A percentile compares a stretch with the other conserved stretches of the same genome.
These are phyloP conservation scores for Lachnellula occidentalis DNA, from an alignment of 2,329 filamentous ascomycete species.

Conservation along the genomic window DNA sequence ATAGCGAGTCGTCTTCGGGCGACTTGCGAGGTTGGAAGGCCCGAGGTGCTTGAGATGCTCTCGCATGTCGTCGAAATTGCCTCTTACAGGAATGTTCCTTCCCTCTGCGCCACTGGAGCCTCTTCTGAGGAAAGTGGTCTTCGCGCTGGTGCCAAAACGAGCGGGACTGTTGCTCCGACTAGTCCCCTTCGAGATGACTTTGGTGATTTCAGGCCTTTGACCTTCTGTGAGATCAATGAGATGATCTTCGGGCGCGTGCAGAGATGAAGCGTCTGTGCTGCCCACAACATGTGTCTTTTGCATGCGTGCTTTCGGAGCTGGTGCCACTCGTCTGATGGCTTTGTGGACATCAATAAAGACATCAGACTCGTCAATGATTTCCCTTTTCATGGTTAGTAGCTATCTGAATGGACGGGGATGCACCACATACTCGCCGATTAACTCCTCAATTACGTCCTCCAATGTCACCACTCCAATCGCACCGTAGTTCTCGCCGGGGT, in stretches of 20 bases:
- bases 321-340: constrained; percentile 68
- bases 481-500: constrained; percentile 83
- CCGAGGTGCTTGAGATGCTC: constrained; percentile 60
- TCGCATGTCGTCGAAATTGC: constrained; percentile 57
- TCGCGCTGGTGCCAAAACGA: constrained; percentile 27
- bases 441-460: constrained; percentile 96
- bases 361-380: constrained; percentile 98
- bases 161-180: constrained; percentile 13
- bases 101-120: constrained; percentile 52
- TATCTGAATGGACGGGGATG: neutral
- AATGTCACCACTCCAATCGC: constrained; percentile 91
- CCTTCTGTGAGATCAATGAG: constrained; percentile 42
- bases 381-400: constrained; percentile 47
- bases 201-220: constrained; percentile 13
- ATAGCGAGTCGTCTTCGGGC: constrained; percentile 56
- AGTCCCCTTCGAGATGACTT: constrained; percentile 12
- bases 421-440: constrained; percentile 83
- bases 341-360: constrained; percentile 98
- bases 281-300: constrained; percentile 49
- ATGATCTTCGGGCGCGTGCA: constrained; percentile 30
- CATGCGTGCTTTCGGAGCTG: constrained; percentile 65
- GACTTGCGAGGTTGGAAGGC: constrained; percentile 60
- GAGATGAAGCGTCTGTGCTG: constrained; percentile 35
- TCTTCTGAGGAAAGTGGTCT: constrained; percentile 53
- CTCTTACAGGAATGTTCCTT: constrained; percentile 50